Conservation (phyloP, 306 rosid species). For the Castanea crenata region DNA sequence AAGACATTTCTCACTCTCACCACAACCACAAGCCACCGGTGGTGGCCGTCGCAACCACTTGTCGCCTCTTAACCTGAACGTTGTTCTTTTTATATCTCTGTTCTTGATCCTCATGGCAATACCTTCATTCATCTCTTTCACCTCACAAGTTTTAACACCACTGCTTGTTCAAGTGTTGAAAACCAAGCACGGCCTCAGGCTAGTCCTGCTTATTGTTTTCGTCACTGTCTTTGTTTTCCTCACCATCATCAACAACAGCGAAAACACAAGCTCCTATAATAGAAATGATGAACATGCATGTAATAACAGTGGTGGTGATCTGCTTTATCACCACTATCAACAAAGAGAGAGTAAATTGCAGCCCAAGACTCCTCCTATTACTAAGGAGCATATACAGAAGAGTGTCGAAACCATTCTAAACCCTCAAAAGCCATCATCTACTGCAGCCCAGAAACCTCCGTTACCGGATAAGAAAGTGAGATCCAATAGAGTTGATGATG, state of each 20-base stretch:
- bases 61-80: slow-evolving; percentile 44
- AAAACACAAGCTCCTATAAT: no score
- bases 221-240: slow-evolving; percentile 87
- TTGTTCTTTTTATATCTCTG: slow-evolving; percentile 39
- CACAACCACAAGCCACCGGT: no score
- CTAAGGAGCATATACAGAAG: not conserved
- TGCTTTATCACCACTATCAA: no score
- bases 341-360: slow-evolving; percentile 16
- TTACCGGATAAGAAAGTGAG: no score
- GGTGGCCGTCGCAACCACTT: slow-evolving; percentile 35
- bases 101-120: slow-evolving; percentile 38
- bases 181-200: slow-evolving; percentile 35
- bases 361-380: slow-evolving; percentile 12
- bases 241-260: not conserved
- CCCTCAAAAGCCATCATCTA: not conserved
- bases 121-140: slow-evolving; percentile 55
- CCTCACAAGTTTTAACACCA: slow-evolving; percentile 38
- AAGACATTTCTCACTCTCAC: no score
- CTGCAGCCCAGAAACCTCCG: no score
- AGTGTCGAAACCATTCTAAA: no score
- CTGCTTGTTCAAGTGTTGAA: no score
- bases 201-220: slow-evolving; percentile 61
- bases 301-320: no score
- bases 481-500: no score
- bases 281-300: not conserved